Percentiles rank a stretch among this genome's conserved stretches.
Evolutionary conservation across 2,329 filamentous ascomycete genomes (phyloP).

Genomic region (Aschersonia sp.): DNA sequence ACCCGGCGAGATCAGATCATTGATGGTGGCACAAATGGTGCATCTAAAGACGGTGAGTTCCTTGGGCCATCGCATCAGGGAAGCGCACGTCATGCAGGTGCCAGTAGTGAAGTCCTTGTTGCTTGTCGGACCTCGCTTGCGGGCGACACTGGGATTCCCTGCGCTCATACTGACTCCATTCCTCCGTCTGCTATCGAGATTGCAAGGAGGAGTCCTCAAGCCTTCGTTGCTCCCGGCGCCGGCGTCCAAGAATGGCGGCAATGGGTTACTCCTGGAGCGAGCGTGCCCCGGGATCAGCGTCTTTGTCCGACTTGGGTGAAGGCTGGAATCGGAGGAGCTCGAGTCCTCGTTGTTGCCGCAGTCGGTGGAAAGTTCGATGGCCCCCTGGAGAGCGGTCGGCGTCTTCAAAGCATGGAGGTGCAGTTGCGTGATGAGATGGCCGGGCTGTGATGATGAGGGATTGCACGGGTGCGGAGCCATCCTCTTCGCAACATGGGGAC

Average conservation of each 20-base stretch:
- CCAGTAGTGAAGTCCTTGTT: slow-evolving; percentile 51
- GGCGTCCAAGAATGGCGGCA: slow-evolving; percentile 52
- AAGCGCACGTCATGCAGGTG: slow-evolving; percentile 76
- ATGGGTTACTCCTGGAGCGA: slow-evolving; percentile 67
- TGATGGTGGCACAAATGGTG: slow-evolving; percentile 72
- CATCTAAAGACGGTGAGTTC: slow-evolving; percentile 65
- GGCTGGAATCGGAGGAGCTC: slow-evolving; percentile 30
- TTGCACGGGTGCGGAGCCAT: slow-evolving; percentile 18
- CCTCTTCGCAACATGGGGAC: slow-evolving; percentile 1
- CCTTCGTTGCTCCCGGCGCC: slow-evolving; percentile 39
- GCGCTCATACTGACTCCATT: slow-evolving; percentile 12
- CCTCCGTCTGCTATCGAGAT: neutral
- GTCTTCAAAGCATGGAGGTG: slow-evolving; percentile 20
- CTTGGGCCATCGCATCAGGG: slow-evolving; percentile 64
- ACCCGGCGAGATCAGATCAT: slow-evolving; percentile 43
- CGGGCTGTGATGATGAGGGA: slow-evolving; percentile 13
- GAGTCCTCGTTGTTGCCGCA: slow-evolving; percentile 19
- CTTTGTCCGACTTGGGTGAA: slow-evolving; percentile 13
- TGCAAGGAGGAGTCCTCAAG: slow-evolving; percentile 11
- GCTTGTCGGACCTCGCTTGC: slow-evolving; percentile 16
- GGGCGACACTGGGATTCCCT: slow-evolving; percentile 8
- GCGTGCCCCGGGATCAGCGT: slow-evolving; percentile 11
- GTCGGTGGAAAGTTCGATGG: slow-evolving; percentile 13
- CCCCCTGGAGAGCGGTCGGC: slow-evolving; percentile 13
- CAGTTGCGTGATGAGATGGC: slow-evolving; percentile 20